Evolutionary conservation across 495 filamentous ascomycete genomes (phyloP), one percentile per base, ranked within the genome.

Genomic region (Chaetomidium leptoderma): DNA sequence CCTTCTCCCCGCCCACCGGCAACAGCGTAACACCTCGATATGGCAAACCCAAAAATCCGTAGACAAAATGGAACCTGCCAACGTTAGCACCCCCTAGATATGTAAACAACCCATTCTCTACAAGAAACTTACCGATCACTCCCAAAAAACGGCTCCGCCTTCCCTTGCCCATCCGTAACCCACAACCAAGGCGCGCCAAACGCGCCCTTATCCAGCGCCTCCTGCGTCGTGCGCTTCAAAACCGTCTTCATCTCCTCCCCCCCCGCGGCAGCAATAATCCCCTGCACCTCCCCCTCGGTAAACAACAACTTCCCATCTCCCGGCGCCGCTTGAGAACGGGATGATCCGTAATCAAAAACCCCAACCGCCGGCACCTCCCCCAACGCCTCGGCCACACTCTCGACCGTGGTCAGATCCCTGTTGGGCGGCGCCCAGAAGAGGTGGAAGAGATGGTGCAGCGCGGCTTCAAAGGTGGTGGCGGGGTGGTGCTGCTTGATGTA

Each of bases 131-230:
- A 55, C 53, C 87, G 75, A 72, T 90, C 88, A 70, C 86, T 89
- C 2, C 88, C 88, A 69, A 91, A 91, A 67, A 90, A 90, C 3
- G 86, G 84, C 72, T 88, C 84, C 51, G 73, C 75, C 50, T 73
- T 65, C 5, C 85, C 84, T 23, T 46, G 39, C 10, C 75, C 70
- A 63, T 89, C 82, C n/a, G 67, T 73, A n/a, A 84, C 87, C 79
- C 82, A 86, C 57, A 89, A 75, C 86, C 88, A 92, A 1, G 88
- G 88, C 51, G 83, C 82, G 0, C 88, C 88, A 70, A 87, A 91
- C 1, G 87, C 87, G 0, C 88, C 88, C 17, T 64, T 69, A 39
- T 84, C 77, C 11, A 90, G 61, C 6, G 77, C 83, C 59, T 78
- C 75, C 56, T 80, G 69, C 30, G 87, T 91, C 30, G 80, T 79